phyloP scores from a whole-genome alignment of 495 filamentous ascomycete genomes.

The Hapsidospora chrysogenum region DNA sequence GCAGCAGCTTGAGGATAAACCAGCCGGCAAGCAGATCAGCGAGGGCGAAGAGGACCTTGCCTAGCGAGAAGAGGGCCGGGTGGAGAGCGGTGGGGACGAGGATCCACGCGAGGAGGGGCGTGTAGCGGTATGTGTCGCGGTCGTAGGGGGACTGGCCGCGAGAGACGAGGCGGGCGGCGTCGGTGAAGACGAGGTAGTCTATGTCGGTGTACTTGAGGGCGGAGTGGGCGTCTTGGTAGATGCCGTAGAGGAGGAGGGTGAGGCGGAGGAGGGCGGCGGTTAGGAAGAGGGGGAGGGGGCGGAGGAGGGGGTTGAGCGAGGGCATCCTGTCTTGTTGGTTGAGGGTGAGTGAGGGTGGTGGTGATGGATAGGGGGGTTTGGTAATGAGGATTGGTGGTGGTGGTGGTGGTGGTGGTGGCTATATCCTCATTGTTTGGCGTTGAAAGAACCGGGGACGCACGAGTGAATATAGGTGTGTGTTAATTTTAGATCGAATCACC shows the following conservation, averaged over 20 bases:
- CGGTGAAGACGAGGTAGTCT: slow-evolving; percentile 98
- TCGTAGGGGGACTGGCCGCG: slow-evolving; percentile 51
- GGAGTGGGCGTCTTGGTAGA: slow-evolving; percentile 79
- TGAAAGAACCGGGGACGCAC: no score
- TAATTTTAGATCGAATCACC: no score
- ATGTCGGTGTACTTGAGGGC: slow-evolving; percentile 96
- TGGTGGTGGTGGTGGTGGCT: not conserved
- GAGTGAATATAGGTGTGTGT: no score
- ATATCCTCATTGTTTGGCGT: no score
- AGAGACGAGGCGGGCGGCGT: slow-evolving; percentile 68
- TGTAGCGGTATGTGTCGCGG: slow-evolving; percentile 93
- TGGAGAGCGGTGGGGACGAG: slow-evolving; percentile 67
- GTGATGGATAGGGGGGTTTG: not conserved
- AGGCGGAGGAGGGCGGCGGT: slow-evolving; percentile 51
- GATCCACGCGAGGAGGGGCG: slow-evolving; percentile 80
- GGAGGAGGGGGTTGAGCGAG: slow-evolving; percentile 11
- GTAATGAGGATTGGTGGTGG: slow-evolving; percentile 1
- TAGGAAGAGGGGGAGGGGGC: slow-evolving; percentile 41
- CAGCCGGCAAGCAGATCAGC: slow-evolving; percentile 78
- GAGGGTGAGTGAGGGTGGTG: not conserved
- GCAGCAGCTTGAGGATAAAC: slow-evolving; percentile 38
- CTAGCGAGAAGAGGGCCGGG: slow-evolving; percentile 49
- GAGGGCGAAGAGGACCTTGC: slow-evolving; percentile 72
- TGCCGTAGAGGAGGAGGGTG: slow-evolving; percentile 65
- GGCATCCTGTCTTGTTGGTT: not conserved